phyloP scores from a whole-genome alignment of 768 basidiomycete species.

The Trametopsis cervina region DNA sequence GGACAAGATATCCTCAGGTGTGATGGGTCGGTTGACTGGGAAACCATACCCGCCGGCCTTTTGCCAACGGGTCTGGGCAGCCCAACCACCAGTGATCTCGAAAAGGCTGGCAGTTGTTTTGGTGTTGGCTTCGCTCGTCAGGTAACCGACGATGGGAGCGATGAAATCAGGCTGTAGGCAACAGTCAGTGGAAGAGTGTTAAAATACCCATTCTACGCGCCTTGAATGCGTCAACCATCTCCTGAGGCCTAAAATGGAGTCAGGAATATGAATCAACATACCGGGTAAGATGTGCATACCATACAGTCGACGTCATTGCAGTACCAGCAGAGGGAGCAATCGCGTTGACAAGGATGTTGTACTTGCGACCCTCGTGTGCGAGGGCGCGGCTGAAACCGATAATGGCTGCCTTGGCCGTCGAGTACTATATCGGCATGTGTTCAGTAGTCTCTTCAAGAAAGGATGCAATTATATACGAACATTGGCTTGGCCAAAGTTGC shows the following conservation, averaged over 20 bases:
- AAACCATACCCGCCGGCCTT: conserved; percentile 83
- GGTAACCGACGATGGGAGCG: conserved; percentile 88
- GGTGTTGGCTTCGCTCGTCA: conserved; percentile 75
- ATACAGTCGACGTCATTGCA: conserved; percentile 84
- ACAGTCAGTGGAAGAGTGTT: not conserved
- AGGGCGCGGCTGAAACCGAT: conserved; percentile 86
- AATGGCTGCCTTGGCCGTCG: conserved; percentile 89
- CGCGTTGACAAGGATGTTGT: conserved; percentile 83
- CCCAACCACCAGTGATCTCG: conserved; percentile 89
- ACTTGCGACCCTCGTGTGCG: conserved; percentile 86
- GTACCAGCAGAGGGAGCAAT: conserved; percentile 88
- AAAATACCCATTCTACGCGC: conserved; percentile 25
- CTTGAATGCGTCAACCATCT: conserved; percentile 88
- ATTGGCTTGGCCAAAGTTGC: conserved; percentile 94
- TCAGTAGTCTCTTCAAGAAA: not conserved
- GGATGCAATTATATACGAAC: conserved; percentile 28
- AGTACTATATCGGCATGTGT: conserved; percentile 45
- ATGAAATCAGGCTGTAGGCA: conserved; percentile 72
- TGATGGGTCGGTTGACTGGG: conserved; percentile 66
- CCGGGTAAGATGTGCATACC: conserved; percentile 38
- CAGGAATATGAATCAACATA: conserved; percentile 3
- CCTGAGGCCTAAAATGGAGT: conserved; percentile 63
- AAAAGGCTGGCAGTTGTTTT: conserved; percentile 71
- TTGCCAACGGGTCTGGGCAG: conserved; percentile 90
- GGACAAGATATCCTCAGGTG: conserved; percentile 71